Conservation (phyloP, 352 stramenopile genomes). For the Phytopythium litorale region DNA sequence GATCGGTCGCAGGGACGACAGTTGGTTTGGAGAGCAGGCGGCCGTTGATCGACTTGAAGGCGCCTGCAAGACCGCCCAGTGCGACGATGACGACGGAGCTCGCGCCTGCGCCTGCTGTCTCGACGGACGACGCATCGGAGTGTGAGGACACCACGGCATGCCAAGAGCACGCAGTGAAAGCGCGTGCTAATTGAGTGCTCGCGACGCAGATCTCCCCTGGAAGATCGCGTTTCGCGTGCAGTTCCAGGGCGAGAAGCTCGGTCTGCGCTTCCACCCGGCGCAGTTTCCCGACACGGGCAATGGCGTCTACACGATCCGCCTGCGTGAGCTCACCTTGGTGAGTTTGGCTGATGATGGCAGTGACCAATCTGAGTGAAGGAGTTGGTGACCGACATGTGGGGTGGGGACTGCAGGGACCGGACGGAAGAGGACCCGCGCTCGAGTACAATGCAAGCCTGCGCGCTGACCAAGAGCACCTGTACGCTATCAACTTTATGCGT, state of each 20-base stretch:
- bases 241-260: conserved; percentile 77
- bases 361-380: neutral
- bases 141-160: conserved; percentile 19
- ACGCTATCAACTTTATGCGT: neutral
- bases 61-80: neutral
- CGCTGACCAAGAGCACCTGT: conserved; percentile 61
- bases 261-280: conserved; percentile 70
- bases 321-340: conserved; percentile 72
- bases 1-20: neutral
- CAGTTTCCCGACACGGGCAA: conserved; percentile 82
- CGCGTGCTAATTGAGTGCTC: neutral
- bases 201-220: conserved; percentile 54
- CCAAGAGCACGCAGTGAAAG: neutral
- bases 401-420: conserved; percentile 19
- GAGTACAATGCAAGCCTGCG: conserved; percentile 67
- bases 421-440: conserved; percentile 53
- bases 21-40: neutral
- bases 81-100: conserved; percentile 13
- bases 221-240: conserved; percentile 83
- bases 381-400: neutral
- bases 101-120: conserved; percentile 28
- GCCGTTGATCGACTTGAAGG: neutral
- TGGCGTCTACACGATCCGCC: conserved; percentile 75
- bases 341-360: neutral
- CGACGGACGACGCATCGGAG: conserved; percentile 40